phyloP scores from a whole-genome alignment of 2,329 filamentous ascomycete species.

The Ceratocystis ficicola region DNA sequence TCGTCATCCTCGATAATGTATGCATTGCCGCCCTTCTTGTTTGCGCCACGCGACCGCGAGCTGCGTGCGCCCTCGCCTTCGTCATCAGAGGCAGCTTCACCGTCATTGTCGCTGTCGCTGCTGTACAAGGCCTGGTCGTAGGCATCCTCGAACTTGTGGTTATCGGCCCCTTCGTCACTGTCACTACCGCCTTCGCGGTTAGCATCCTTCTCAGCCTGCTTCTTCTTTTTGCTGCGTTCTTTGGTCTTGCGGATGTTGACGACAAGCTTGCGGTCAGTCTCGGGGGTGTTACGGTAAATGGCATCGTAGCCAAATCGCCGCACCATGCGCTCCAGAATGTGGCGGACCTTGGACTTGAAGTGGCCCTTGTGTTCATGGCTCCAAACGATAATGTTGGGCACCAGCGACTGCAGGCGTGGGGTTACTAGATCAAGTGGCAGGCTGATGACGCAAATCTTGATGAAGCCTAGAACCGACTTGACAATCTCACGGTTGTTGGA shows the following conservation, averaged over 20 bases:
- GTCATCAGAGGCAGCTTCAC: constrained; percentile 48
- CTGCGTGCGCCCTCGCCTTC: neutral
- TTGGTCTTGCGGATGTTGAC: constrained; percentile 91
- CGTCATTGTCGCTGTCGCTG: constrained; percentile 49
- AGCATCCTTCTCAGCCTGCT: constrained; percentile 51
- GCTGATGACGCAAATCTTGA: constrained; percentile 87
- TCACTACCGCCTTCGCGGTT: constrained; percentile 26
- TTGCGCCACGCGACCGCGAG: constrained; percentile 25
- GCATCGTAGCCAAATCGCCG: constrained; percentile 75
- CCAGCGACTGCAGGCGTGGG: constrained; percentile 60
- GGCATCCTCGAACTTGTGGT: constrained; percentile 70
- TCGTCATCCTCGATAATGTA: constrained; percentile 94
- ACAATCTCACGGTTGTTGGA: constrained; percentile 97
- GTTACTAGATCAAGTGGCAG: constrained; percentile 68
- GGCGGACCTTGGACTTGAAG: constrained; percentile 94
- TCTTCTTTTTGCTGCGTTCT: constrained; percentile 82
- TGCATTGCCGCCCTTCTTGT: constrained; percentile 51
- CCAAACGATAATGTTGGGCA: constrained; percentile 90
- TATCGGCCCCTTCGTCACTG: constrained; percentile 28
- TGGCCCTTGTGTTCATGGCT: constrained; percentile 96
- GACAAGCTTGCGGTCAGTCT: constrained; percentile 78
- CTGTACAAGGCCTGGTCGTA: constrained; percentile 95
- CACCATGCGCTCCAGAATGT: constrained; percentile 90
- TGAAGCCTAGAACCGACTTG: constrained; percentile 83
- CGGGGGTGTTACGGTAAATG: constrained; percentile 69